Evolutionary conservation across 2,329 filamentous ascomycete species (phyloP), one percentile per base, ranked within the genome.

Genomic region (Aspergillus tamarii): DNA sequence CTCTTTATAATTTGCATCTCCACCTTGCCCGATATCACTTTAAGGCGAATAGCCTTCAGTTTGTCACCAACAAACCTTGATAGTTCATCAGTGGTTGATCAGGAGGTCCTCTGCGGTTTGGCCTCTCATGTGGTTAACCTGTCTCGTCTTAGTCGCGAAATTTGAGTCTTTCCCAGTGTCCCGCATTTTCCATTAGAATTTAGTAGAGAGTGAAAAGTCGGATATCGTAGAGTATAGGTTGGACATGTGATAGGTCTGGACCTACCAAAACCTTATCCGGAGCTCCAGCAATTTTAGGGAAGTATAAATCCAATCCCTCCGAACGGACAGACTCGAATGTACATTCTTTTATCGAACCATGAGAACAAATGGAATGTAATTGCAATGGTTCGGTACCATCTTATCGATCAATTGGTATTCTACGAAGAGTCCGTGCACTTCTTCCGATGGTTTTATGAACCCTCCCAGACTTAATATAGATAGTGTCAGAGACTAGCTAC

Each of bases 61-160:
- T 23, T 46, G 21, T 23, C 11, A 48, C 23, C 6, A 36, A 7
- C 45, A 2, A 28, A 23, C 45, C 14, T 28, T 19, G 45, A 48
- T 48, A 28, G 11, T 48, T 48, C 26, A 48, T 14, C 9, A 16
- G 23, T 48, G 45, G 45, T 26, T 12, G 11, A 48, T 16, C 16
- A 12, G 23, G 7, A 48, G 5, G 45, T 50, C 14, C 46, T 28
- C 4, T 28, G 23, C 16, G 19, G 21, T 45, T 45, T 36, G 16
- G 9, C 23, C 28, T 66, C 64, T 67, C 66, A 53, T 56, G 36
- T 56, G 60, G 57, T 64, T 71, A 63, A 41, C 71, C 69, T 60
- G 61, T 68, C 66, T 67, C 36, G 69, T 71, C 59, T 57, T 73
- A 72, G 70, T 63, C 9, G 46, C 55, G 41, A 41, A 34, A 50